phyloP scores from a whole-genome alignment of 1,139 yeast genomes.

The Hansenula lynferdii region DNA sequence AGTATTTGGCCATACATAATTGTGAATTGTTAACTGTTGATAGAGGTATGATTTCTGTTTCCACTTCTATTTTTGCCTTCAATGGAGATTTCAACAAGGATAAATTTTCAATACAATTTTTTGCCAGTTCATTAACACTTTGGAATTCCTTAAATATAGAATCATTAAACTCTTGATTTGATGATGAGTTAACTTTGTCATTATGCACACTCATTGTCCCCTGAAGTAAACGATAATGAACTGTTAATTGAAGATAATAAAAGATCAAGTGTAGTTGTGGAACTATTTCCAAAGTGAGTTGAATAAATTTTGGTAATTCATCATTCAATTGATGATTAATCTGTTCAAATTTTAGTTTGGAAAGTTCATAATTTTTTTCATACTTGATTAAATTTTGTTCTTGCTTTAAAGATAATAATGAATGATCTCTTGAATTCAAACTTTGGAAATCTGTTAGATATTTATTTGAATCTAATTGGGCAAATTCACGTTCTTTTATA shows the following conservation, averaged over 20 bases:
- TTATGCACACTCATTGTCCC: no score
- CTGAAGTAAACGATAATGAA: slow-evolving; percentile 25
- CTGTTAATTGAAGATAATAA: slow-evolving; percentile 31
- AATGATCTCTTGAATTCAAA: slow-evolving; percentile 10
- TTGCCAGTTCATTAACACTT: background rate
- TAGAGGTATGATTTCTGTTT: no score
- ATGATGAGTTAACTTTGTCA: background rate
- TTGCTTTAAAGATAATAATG: slow-evolving; percentile 29
- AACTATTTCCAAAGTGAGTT: slow-evolving; percentile 22
- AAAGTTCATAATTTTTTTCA: slow-evolving; percentile 17
- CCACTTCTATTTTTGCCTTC: no score
- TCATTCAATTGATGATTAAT: slow-evolving; percentile 31
- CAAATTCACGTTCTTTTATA: slow-evolving; percentile 28
- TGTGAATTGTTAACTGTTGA: no score
- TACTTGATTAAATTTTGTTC: slow-evolving; percentile 32
- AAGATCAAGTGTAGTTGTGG: slow-evolving; percentile 22
- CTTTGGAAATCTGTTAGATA: slow-evolving; percentile 10
- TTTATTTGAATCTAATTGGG: slow-evolving; percentile 35
- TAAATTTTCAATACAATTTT: background rate
- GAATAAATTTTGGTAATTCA: slow-evolving; percentile 36
- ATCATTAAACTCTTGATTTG: slow-evolving; percentile 8
- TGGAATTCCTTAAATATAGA: slow-evolving; percentile 1
- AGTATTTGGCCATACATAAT: slow-evolving; percentile 31
- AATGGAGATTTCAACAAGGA: background rate
- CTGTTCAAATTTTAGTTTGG: slow-evolving; percentile 28